Evolutionary conservation across 1,284 basidiomycete genomes (phyloP).

Genomic region (Tilletia indica): DNA sequence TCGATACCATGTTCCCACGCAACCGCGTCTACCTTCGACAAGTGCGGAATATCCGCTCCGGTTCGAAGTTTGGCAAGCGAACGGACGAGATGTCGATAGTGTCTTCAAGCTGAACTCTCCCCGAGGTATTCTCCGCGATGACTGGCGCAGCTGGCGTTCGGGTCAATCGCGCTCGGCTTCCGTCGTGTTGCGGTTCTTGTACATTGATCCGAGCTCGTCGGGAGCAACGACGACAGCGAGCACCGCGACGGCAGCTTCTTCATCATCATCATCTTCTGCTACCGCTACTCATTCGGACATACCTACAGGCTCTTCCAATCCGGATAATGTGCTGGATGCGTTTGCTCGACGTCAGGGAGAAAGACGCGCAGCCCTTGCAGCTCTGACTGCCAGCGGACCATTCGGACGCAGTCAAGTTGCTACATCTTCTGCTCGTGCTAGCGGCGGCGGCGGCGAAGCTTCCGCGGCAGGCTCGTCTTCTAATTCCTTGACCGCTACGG

Average conservation of each 20-base stretch:
- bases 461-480: no score
- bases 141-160: conserved; percentile 4
- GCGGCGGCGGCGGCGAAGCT: no score
- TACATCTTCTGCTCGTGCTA: no score
- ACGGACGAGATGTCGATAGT: background rate
- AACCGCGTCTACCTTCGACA: background rate
- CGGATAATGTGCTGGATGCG: no score
- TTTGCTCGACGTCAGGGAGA: no score
- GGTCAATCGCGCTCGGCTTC: background rate
- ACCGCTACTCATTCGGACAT: no score
- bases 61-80: conserved; percentile 2
- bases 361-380: no score
- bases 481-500: background rate
- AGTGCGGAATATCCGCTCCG: background rate
- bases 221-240: background rate
- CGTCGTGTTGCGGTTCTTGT: background rate
- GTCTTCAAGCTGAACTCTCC: background rate
- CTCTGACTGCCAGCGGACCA: no score
- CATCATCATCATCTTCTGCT: no score
- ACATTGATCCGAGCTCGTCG: background rate
- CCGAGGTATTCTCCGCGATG: background rate
- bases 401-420: no score
- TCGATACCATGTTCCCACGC: background rate
- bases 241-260: no score
- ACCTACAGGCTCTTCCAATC: no score